Evolutionary conservation across 495 filamentous ascomycete genomes (phyloP), one percentile per base, ranked within the genome.

Genomic region (Aspergillus taichungensis): DNA sequence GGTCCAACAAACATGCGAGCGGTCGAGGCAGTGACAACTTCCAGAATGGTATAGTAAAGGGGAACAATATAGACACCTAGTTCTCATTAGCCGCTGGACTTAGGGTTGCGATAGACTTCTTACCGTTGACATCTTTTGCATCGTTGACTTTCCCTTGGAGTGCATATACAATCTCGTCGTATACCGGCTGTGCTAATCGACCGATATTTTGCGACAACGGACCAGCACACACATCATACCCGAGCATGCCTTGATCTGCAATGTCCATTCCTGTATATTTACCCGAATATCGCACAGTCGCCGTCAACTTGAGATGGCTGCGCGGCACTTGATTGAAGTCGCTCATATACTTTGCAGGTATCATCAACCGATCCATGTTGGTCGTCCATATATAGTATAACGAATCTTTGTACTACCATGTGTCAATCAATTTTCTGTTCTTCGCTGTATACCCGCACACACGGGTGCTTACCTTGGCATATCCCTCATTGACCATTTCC

Each of bases 181-280:
- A 37, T 3, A 13, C n/a, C 2, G 35, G 35, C 18, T 37, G 35
- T 37, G 35, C 35, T 10, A 37, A 10, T 13, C 35, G 8, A 37
- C 35, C 35, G 13, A 37, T 37, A 37, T 37, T 37, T 5, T 13
- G 35, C 35, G 35, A 37, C 35, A 37, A 37, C 13, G 35, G 35
- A 37, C 35, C 33, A 37, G 35, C 7, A 37, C 35, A 37, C 13
- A 37, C 35, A 37, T 37, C n/a, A 10, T 37, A 37, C 13, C 35
- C 35, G 18, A 37, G 35, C 35, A 37, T 37, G 8, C 35, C 35
- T 37, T 37, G 4, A 37, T 37, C 35, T 37, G 35, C 35, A 37
- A 37, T 37, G 35, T 37, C 35, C 35, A 37, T 37, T 37, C 35
- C 35, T 12, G 35, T 37, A 37, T 37, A 37, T 37, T 37, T 37